phyloP scores from a whole-genome alignment of 2,329 filamentous ascomycete genomes.

The Aspergillus sclerotialis region DNA sequence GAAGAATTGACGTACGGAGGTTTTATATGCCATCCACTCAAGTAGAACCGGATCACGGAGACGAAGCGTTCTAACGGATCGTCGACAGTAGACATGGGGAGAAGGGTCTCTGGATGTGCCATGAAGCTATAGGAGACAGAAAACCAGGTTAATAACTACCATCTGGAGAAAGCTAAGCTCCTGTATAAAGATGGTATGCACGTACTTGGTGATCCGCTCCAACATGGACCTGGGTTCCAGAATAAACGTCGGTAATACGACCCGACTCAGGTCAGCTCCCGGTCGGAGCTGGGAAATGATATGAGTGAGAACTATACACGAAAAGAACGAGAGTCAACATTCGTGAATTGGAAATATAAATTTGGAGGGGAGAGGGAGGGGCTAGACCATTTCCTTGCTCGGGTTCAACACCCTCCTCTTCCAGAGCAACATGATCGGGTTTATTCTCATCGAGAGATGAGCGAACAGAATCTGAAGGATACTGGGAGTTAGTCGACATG shows the following conservation, averaged over 20 bases:
- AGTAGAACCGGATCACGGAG: constrained; percentile 93
- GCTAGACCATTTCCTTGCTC: constrained; percentile 86
- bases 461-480: constrained; percentile 35
- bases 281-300: constrained; percentile 96
- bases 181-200: constrained; percentile 10
- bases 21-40: constrained; percentile 98
- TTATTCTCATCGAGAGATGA: constrained; percentile 53
- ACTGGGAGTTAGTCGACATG: constrained; percentile 21
- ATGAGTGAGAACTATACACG: constrained; percentile 73
- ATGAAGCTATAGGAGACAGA: constrained; percentile 65
- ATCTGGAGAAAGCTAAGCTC: constrained; percentile 2
- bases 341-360: too few species aligned
- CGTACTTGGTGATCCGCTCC: constrained; percentile 95
- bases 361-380: neutral
- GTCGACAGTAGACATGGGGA: constrained; percentile 79
- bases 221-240: constrained; percentile 96
- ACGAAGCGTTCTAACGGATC: constrained; percentile 87
- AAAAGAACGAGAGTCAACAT: constrained; percentile 1
- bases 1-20: constrained; percentile 62
- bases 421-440: constrained; percentile 38
- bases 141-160: neutral
- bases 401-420: constrained; percentile 79
- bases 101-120: constrained; percentile 93
- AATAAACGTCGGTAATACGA: constrained; percentile 95
- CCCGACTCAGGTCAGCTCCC: constrained; percentile 87